Base-by-base conservation (phyloP, 345 rosid species). In the Salix suchowensis region DNA sequence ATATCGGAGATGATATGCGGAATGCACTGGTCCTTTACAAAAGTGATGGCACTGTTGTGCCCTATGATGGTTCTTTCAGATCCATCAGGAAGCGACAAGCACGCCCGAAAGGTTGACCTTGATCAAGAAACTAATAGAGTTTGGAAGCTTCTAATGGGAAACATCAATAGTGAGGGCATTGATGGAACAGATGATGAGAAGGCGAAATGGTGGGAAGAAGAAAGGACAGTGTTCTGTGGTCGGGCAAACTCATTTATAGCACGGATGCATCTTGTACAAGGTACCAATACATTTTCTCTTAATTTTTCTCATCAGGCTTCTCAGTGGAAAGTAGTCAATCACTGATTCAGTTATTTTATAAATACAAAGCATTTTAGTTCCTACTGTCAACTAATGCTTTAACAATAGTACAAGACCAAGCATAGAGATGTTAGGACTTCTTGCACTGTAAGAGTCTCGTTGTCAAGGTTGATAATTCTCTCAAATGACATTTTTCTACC, bases 251-350 rank as follows among this genome's bases (percentile, higher is more conserved):
- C 84, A 34, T 81, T 81, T 23, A 77, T 81, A 77, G 84, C 84
- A 73, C 71, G 84, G 52, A 81, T 81, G 84, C 84, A 81, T 71
- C 81, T 73, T 36, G 84, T 81, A 62, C 84, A 81, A 81, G 84
- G 84, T 81, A 72, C 15, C 36, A 4, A 46, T 61, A 36, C 39
- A 70, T 28, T 79, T 75, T 54, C n/a, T 37, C 48, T 48, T 5
- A 52, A 60, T 78, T 68, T 62, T 68, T 62, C 14, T 62, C 15
- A 62, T n/a, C 15, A 26, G 66, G 13, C 30, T 62, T 62, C 5
- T n/a, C 66, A 24, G 50, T 14, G 16, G 50, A 46, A 46, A 46
- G 15, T 46, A 46, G 50, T 4, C 50, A 13, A 46, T 46, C 16
- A 46, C 50, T 46, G 18, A 4, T 12, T 40, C 44, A 40, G 13